These are phyloP conservation scores for Lachnellula subtilissima DNA, from an alignment of 2,329 filamentous ascomycete species.

Conservation along the genomic window DNA sequence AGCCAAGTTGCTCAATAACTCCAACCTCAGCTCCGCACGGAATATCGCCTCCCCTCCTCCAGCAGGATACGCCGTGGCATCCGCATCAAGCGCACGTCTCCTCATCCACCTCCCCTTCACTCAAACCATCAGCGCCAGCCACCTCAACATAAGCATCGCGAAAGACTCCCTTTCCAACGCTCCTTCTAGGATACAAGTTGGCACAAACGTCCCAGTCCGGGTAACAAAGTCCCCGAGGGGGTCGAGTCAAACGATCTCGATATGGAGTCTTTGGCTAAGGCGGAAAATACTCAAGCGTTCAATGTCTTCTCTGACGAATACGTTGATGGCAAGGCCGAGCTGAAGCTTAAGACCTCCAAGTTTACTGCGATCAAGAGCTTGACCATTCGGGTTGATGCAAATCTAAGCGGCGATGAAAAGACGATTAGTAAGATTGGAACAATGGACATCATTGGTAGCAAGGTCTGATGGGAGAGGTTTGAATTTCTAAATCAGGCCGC, in stretches of 20 bases:
- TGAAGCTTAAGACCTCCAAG: conserved; percentile 29
- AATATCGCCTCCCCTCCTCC: conserved; percentile 27
- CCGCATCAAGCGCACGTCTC: conserved; percentile 14
- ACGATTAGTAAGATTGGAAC: conserved; percentile 22
- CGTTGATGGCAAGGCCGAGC: conserved; percentile 20
- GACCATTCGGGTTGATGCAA: conserved; percentile 26
- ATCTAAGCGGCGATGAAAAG: conserved; percentile 25
- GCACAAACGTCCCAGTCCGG: conserved; percentile 23
- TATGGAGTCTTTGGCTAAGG: conserved; percentile 25
- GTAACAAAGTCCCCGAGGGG: conserved; percentile 18
- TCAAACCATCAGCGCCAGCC: conserved; percentile 17
- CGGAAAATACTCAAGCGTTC: conserved; percentile 26
- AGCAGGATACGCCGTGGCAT: conserved; percentile 25
- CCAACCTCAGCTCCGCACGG: conserved; percentile 22
- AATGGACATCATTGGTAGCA: conserved; percentile 25
- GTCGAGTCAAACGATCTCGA: conserved; percentile 22
- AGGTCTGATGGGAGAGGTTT: conserved; percentile 10
- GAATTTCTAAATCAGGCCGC: neutral
- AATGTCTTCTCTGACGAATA: conserved; percentile 29
- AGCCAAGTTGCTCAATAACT: conserved; percentile 19
- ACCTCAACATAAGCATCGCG: conserved; percentile 19
- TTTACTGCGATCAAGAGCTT: conserved; percentile 27
- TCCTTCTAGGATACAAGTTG: conserved; percentile 24
- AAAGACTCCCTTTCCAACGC: conserved; percentile 21
- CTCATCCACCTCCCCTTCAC: conserved; percentile 27